phyloP scores from a whole-genome alignment of 768 basidiomycete species.

The Naganishia randhawae region DNA sequence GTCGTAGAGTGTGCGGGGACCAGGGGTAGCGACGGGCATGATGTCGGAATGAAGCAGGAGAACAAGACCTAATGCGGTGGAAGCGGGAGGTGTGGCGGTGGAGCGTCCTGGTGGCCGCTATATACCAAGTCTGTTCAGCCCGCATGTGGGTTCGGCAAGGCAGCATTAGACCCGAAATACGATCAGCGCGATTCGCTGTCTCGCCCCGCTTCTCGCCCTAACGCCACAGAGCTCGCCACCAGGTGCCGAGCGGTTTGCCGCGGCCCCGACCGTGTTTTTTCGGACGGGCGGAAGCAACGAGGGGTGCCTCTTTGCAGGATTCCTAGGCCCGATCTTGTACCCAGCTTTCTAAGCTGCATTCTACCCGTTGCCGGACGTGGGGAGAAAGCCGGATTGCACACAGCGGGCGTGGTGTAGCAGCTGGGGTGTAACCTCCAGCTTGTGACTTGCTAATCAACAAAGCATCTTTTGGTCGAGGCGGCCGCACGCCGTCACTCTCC shows the following conservation, averaged over 20 bases:
- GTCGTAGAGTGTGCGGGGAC: slow-evolving; percentile 88
- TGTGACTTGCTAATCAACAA: too few relatives aligned
- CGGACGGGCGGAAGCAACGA: neutral
- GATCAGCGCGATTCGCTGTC: slow-evolving; percentile 18
- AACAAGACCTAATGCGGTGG: neutral
- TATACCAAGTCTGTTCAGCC: slow-evolving; percentile 6
- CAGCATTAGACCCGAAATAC: slow-evolving; percentile 4
- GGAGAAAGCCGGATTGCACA: too few relatives aligned
- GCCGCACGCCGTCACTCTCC: too few relatives aligned
- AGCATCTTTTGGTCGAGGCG: too few relatives aligned
- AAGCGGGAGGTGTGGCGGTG: neutral
- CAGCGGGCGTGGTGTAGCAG: too few relatives aligned
- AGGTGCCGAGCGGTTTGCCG: too few relatives aligned
- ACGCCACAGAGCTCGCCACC: neutral
- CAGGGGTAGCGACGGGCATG: slow-evolving; percentile 60
- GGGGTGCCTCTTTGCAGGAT: too few relatives aligned
- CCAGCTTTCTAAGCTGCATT: too few relatives aligned
- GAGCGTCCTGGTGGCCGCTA: neutral
- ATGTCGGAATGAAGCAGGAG: slow-evolving; percentile 4
- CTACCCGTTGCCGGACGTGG: too few relatives aligned
- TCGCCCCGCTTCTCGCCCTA: neutral
- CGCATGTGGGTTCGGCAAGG: neutral
- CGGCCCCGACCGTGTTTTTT: neutral
- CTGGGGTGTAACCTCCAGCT: too few relatives aligned
- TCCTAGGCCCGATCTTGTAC: too few relatives aligned